Conservation (phyloP, 2,329 filamentous ascomycete species). For the Colletotrichum euphorbiae region DNA sequence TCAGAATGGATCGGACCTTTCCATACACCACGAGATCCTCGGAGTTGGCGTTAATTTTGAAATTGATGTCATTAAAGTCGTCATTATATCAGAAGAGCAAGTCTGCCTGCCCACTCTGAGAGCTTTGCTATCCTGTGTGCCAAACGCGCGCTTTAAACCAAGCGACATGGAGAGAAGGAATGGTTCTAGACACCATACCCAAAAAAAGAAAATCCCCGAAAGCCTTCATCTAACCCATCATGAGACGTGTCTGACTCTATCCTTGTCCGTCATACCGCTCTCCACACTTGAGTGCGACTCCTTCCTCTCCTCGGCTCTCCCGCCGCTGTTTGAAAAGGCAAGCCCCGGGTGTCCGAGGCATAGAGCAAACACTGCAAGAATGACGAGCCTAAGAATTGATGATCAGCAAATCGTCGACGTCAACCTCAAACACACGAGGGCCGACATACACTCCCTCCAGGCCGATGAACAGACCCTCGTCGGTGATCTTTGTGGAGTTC, state of each 20-base stretch:
- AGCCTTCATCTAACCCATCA: background rate
- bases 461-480: constrained; percentile 64
- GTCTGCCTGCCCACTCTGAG: no score
- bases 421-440: background rate
- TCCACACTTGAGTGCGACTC: constrained; percentile 24
- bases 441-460: constrained; percentile 60
- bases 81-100: no score
- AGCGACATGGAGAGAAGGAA: no score
- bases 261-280: constrained; percentile 26
- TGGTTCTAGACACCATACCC: no score
- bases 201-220: background rate
- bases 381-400: constrained; percentile 48
- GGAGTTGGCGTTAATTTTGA: no score
- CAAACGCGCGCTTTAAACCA: no score
- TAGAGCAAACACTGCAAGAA: constrained; percentile 52
- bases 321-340: constrained; percentile 45
- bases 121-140: no score
- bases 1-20: no score
- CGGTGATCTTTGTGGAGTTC: constrained; percentile 61
- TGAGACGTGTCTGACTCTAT: background rate
- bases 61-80: no score
- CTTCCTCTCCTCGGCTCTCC: constrained; percentile 10
- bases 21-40: no score
- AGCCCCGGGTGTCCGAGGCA: constrained; percentile 57
- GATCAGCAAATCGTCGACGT: background rate